Evolutionary conservation across 129 eudicot species (phyloP).

Genomic region (Pseudognaphalium luteoalbum): DNA sequence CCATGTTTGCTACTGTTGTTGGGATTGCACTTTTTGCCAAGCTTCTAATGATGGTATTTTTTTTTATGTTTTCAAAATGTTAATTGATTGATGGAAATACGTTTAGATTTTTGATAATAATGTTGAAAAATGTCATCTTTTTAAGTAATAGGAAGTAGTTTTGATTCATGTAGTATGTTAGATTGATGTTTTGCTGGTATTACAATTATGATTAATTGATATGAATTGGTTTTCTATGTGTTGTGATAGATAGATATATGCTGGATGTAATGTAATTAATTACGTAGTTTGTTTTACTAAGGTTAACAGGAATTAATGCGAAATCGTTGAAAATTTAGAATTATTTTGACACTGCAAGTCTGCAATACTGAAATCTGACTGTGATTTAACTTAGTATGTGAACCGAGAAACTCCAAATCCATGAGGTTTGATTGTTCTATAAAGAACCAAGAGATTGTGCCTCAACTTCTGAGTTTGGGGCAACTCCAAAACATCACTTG

Average conservation of each 20-base stretch:
- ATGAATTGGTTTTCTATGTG: not conserved
- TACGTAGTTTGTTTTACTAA: not conserved
- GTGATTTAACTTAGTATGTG: not conserved
- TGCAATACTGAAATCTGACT: not conserved
- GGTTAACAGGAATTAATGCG: not conserved
- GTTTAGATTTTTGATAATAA: too few relatives aligned
- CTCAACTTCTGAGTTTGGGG: not conserved
- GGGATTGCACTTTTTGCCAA: slow-evolving; percentile 83
- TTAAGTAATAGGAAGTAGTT: not conserved
- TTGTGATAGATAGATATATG: too few relatives aligned
- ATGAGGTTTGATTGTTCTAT: not conserved
- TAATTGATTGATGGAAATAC: not conserved
- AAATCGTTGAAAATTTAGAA: not conserved
- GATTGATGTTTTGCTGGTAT: not conserved
- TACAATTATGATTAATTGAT: not conserved
- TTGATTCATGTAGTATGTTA: not conserved
- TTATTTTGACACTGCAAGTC: not conserved
- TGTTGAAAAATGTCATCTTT: not conserved
- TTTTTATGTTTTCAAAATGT: not conserved
- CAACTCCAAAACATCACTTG: not conserved
- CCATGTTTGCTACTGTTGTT: slow-evolving; percentile 72
- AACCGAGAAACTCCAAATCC: not conserved
- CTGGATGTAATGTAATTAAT: not conserved
- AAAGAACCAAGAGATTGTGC: not conserved
- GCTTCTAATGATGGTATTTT: slow-evolving; percentile 76